These are phyloP conservation scores for Verticillium albo-atrum DNA, from an alignment of 2,329 filamentous ascomycete species.

Conservation along the genomic window DNA sequence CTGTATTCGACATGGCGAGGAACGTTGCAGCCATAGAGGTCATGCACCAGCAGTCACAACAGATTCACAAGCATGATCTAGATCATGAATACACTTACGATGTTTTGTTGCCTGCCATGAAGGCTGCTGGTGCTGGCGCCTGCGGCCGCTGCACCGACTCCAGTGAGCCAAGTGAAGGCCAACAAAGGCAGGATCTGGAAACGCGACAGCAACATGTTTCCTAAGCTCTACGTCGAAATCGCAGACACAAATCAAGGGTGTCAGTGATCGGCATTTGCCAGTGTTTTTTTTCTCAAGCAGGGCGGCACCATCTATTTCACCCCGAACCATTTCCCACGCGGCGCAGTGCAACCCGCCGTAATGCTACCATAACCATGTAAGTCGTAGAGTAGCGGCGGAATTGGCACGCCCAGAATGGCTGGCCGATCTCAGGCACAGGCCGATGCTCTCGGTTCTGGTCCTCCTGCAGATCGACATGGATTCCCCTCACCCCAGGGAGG, in stretches of 20 bases:
- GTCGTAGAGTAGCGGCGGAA: constrained; percentile 6
- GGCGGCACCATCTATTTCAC: constrained; percentile 1
- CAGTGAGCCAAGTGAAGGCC: not conserved
- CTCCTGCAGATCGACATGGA: not conserved
- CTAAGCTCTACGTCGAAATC: not conserved
- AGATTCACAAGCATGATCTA: not conserved
- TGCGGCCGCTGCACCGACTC: constrained; percentile 1
- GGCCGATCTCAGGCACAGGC: constrained; percentile 40
- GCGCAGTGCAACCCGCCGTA: not conserved
- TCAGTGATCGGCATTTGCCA: not conserved
- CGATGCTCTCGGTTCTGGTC: constrained; percentile 29
- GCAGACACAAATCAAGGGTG: not conserved
- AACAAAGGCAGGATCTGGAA: constrained; percentile 3
- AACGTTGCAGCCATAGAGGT: too few relatives aligned
- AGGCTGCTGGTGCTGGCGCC: constrained; percentile 4
- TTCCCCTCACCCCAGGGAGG: not conserved
- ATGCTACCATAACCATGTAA: not conserved
- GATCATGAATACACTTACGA: constrained; percentile 2
- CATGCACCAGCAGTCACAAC: too few relatives aligned
- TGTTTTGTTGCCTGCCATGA: constrained; percentile 8
- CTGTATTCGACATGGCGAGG: not conserved
- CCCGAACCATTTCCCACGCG: not conserved
- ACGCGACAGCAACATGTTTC: constrained; percentile 7
- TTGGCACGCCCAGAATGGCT: constrained; percentile 8
- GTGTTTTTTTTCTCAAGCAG: constrained; percentile 1